These are phyloP conservation scores for Fonsecaea erecta DNA, from an alignment of 2,329 filamentous ascomycete species.

Conservation along the genomic window DNA sequence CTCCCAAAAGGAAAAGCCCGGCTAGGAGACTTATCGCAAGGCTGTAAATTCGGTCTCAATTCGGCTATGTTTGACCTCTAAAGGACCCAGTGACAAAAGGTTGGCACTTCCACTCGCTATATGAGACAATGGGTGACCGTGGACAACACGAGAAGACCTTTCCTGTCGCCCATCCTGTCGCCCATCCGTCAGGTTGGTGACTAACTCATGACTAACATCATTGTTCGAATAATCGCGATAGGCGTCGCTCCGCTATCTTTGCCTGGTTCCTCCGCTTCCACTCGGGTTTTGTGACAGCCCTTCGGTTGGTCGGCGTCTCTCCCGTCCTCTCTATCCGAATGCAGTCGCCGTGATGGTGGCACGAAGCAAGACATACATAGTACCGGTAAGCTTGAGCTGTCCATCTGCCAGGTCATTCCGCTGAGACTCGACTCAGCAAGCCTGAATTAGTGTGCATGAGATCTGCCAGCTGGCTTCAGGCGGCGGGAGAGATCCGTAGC, in stretches of 20 bases:
- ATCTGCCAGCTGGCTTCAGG: slow-evolving; percentile 11
- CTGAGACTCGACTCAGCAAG: neutral
- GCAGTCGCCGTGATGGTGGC: neutral
- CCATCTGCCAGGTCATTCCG: neutral
- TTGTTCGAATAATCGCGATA: neutral
- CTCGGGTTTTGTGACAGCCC: neutral
- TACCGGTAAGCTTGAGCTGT: neutral
- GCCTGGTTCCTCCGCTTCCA: neutral
- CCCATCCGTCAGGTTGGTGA: neutral
- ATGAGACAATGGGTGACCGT: neutral
- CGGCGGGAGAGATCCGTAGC: slow-evolving; percentile 16
- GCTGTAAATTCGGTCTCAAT: neutral
- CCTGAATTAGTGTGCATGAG: slow-evolving; percentile 11
- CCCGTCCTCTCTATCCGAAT: neutral
- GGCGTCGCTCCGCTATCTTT: neutral
- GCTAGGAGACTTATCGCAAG: neutral
- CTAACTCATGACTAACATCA: slow-evolving; percentile 8
- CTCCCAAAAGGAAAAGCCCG: neutral
- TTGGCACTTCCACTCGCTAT: neutral
- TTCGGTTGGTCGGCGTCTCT: neutral
- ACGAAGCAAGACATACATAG: neutral
- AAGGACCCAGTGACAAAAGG: neutral
- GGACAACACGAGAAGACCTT: neutral
- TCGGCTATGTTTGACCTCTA: no score
- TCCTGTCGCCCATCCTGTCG: no score